Evolutionary conservation across 2,329 filamentous ascomycete species (phyloP).

Genomic region (Decorospora gaudefroyi): DNA sequence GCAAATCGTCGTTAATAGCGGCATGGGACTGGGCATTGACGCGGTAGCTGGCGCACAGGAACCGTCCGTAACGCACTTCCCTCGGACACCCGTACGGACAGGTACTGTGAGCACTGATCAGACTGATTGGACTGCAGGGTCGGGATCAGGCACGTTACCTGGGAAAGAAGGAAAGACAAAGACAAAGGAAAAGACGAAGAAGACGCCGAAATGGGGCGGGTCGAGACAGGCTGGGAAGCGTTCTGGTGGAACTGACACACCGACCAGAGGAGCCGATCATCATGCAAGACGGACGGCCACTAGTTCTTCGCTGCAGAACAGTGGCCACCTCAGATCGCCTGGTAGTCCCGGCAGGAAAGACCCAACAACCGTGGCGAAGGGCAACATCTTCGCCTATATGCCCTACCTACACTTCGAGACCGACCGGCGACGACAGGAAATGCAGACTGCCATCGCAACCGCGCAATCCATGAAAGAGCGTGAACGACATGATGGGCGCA

Average conservation of each 20-base stretch:
- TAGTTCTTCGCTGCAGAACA: slow-evolving; percentile 33
- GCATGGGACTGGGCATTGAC: slow-evolving; percentile 34
- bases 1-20: slow-evolving; percentile 35
- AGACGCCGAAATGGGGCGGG: slow-evolving; percentile 37
- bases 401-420: slow-evolving; percentile 70
- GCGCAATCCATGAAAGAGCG: slow-evolving; percentile 34
- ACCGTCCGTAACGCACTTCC: slow-evolving; percentile 17
- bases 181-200: slow-evolving; percentile 41
- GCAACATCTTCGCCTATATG: slow-evolving; percentile 59
- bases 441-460: slow-evolving; percentile 60
- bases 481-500: slow-evolving; percentile 21
- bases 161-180: slow-evolving; percentile 35
- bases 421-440: slow-evolving; percentile 57
- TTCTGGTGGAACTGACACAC: slow-evolving; percentile 38
- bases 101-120: slow-evolving; percentile 42
- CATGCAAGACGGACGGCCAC: slow-evolving; percentile 27
- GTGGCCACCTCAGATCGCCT: slow-evolving; percentile 38
- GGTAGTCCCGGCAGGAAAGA: slow-evolving; percentile 46
- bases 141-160: slow-evolving; percentile 26
- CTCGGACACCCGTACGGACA: slow-evolving; percentile 34
- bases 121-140: slow-evolving; percentile 37
- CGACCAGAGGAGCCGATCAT: slow-evolving; percentile 30
- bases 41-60: slow-evolving; percentile 29
- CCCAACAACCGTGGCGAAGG: slow-evolving; percentile 36
- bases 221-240: slow-evolving; percentile 30